Base-by-base conservation (phyloP, 2,329 filamentous ascomycete genomes). In the Fonsecaea pugnacius region DNA sequence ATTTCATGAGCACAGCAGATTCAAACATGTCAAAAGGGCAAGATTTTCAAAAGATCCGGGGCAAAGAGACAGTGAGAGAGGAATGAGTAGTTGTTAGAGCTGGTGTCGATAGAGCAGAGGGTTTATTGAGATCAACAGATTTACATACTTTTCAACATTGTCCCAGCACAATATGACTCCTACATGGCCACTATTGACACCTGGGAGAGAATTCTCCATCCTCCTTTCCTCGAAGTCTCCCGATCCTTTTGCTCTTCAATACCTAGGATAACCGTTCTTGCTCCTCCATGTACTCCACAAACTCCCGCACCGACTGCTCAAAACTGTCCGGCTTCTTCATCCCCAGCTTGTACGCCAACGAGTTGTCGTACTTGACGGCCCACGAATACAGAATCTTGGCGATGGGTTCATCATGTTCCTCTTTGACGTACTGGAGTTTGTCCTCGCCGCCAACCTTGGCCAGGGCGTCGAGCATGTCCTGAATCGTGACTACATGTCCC, bases 241-340 rank as follows among this genome's bases (percentile, higher is more conserved):
- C n/a, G n/a, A n/a, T n/a, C n/a, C n/a, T 30, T 30, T 32, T 18
- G 56, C 36, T 33, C 48, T 52, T 30, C 46, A n/a, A 51, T 16
- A 3, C 32, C 50, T 9, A 59, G 33, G 56, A 46, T 30, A 58
- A 38, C 21, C 24, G 59, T 64, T 69, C 60, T 46, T 71, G 61
- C 63, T 71, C 67, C 43, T 70, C 63, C 64, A 71, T 60, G 48
- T 63, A 76, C 60, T 81, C 75, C n/a, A 83, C 75, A 69, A 86
- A 87, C 72, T 87, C 83, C 72, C 78, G 79, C 10, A 87, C 85
- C 5, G 85, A 76, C 53, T 82, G 77, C 69, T 87, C 84, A 62
- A 82, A 84, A 8, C 78, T 80, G 61, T 78, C 73, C 70, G 87
- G 85, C 51, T 77, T 75, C 57, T 79, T 76, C 64, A 86, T 78